A percentile compares a stretch with the other conserved stretches of the same genome.
Conservation (phyloP, 2,329 filamentous ascomycete genomes). For the Cladosporium sp. region DNA sequence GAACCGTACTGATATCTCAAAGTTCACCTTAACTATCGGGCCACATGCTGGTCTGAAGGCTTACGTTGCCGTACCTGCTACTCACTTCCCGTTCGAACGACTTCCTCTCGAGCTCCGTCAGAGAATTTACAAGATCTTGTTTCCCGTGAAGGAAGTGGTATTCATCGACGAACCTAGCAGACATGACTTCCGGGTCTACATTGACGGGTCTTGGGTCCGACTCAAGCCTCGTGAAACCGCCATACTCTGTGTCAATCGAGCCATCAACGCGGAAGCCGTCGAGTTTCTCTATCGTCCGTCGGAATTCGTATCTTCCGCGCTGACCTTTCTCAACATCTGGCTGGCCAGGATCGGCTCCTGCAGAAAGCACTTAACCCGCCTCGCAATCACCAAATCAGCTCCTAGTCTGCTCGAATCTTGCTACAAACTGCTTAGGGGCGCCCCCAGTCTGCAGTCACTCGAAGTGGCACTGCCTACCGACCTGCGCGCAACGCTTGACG, state of each 20-base stretch:
- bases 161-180: background rate
- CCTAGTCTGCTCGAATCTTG: no score
- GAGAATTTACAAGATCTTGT: background rate
- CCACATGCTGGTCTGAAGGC: background rate
- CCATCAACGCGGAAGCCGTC: background rate
- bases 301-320: background rate
- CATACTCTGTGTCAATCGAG: background rate
- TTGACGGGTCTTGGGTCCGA: no score
- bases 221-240: background rate
- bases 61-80: background rate
- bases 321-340: background rate
- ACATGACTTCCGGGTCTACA: no score
- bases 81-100: background rate
- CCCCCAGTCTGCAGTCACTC: background rate
- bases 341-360: background rate
- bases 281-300: background rate
- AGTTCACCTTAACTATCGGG: background rate
- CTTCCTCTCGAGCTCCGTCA: conserved; percentile 1
- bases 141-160: background rate
- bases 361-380: background rate
- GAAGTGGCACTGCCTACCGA: background rate
- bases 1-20: background rate
- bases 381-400: background rate
- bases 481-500: background rate
- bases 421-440: no score